Conservation (phyloP, 225 moss, liverwort and hornwort genomes). For the Anthoceros angustus region DNA sequence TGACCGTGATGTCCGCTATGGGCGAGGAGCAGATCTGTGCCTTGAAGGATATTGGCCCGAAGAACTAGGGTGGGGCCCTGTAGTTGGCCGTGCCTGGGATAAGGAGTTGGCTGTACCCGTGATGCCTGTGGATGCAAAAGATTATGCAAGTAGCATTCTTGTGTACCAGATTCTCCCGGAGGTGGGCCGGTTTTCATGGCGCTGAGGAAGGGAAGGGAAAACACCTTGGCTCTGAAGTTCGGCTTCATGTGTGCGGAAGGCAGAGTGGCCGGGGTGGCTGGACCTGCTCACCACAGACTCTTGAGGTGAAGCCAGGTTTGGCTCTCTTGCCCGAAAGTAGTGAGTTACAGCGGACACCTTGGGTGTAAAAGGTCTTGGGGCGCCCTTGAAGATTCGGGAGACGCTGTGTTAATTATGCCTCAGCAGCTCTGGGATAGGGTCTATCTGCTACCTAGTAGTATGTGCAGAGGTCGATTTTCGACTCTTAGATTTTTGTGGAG, state of each 20-base stretch:
- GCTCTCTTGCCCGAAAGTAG: no score
- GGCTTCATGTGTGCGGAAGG: no score
- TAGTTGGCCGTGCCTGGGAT: neutral
- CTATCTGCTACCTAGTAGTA: neutral
- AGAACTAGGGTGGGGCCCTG: slow-evolving; percentile 27
- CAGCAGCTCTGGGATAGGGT: neutral
- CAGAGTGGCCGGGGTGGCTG: no score
- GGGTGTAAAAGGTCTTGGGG: no score
- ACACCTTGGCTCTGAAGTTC: neutral
- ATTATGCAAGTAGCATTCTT: neutral
- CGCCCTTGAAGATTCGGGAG: no score
- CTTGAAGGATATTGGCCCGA: slow-evolving; percentile 75
- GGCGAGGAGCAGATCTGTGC: slow-evolving; percentile 96
- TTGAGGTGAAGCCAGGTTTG: no score
- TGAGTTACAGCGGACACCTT: no score
- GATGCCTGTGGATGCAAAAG: neutral
- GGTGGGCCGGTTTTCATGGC: neutral
- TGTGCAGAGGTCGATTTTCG: neutral
- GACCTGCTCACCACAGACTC: no score
- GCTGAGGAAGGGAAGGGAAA: neutral
- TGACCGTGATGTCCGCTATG: slow-evolving; percentile 95
- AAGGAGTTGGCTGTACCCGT: neutral
- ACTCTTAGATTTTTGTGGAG: neutral
- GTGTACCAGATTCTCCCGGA: neutral
- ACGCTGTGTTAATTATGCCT: neutral